phyloP scores from a whole-genome alignment of 176 grass and related monocot species.

The Raddia distichophylla region DNA sequence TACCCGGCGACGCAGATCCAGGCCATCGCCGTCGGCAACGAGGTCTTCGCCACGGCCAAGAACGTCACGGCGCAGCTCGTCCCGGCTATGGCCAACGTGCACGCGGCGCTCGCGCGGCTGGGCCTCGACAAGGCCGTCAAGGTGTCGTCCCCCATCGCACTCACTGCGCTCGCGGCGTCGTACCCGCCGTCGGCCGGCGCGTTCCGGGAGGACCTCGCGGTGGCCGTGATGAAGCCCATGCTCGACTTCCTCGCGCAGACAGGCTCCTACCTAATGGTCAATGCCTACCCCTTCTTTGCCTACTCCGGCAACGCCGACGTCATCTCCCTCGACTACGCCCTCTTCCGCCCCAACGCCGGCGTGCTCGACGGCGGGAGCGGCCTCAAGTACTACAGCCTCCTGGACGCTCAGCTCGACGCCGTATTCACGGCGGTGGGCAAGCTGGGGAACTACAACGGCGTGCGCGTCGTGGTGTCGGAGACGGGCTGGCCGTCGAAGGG shows the following conservation, averaged over 20 bases:
- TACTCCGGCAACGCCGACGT: constrained; percentile 69
- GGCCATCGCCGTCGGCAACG: constrained; percentile 78
- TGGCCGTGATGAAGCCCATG: constrained; percentile 75
- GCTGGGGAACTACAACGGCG: constrained; percentile 40
- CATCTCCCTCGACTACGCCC: constrained; percentile 87
- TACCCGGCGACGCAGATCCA: constrained; percentile 82
- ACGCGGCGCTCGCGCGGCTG: constrained; percentile 45
- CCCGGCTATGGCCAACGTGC: constrained; percentile 67
- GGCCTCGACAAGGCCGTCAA: constrained; percentile 65
- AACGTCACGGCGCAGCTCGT: constrained; percentile 62
- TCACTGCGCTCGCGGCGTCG: constrained; percentile 65
- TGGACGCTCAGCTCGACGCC: constrained; percentile 95
- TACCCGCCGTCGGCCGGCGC: constrained; percentile 81
- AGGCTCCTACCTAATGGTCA: constrained; percentile 74
- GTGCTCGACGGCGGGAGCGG: constrained; percentile 53
- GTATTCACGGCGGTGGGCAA: constrained; percentile 68
- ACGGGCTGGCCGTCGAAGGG: constrained; percentile 98
- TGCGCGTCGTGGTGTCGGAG: constrained; percentile 80
- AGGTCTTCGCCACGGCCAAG: constrained; percentile 73
- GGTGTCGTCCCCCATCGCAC: constrained; percentile 88
- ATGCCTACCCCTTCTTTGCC: constrained; percentile 91
- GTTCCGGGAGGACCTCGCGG: constrained; percentile 69
- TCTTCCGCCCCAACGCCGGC: constrained; percentile 91
- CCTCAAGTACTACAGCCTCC: constrained; percentile 84
- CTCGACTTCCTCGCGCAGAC: constrained; percentile 67